These are phyloP conservation scores for Diplodia corticola DNA, from an alignment of 2,329 filamentous ascomycete species.

Conservation along the genomic window DNA sequence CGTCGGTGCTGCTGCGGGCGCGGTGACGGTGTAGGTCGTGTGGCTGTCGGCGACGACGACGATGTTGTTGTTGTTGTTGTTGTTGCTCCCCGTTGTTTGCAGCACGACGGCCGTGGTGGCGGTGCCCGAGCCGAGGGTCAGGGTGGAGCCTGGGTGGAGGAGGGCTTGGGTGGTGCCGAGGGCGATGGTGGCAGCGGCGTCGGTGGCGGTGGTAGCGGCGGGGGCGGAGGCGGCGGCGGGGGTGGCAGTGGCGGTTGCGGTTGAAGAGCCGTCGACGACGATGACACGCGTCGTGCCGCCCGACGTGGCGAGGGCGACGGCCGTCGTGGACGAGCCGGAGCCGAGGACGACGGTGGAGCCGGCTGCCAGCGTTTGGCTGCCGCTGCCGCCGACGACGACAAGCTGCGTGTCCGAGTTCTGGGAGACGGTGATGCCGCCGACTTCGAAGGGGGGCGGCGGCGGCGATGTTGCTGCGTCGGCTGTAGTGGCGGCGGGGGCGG, in stretches of 20 bases:
- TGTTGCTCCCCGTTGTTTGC: neutral
- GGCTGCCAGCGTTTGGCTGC: constrained; percentile 27
- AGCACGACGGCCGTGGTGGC: constrained; percentile 29
- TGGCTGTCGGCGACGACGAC: constrained; percentile 1
- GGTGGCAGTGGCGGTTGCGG: neutral
- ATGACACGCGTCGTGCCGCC: constrained; percentile 7
- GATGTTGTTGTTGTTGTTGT: neutral
- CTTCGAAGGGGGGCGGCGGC: too few relatives aligned
- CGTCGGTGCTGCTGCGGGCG: neutral
- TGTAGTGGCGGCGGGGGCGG: neutral
- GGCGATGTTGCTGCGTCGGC: too few relatives aligned
- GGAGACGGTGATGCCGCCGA: constrained; percentile 6
- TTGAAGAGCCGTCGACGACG: neutral
- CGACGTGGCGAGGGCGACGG: neutral
- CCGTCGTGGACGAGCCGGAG: constrained; percentile 3
- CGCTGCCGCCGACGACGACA: too few relatives aligned
- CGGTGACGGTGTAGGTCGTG: constrained; percentile 2
- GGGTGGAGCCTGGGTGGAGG: constrained; percentile 34
- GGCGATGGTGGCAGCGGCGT: neutral
- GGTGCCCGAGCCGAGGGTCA: constrained; percentile 29
- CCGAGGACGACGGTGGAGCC: constrained; percentile 24
- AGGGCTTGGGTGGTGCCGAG: constrained; percentile 23
- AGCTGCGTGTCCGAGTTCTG: constrained; percentile 4
- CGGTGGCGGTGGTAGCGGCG: neutral
- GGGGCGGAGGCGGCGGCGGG: neutral